A percentile compares a stretch with the other conserved stretches of the same genome.
Conservation (phyloP, 495 filamentous ascomycete genomes). For the Amniculicola lignicola region DNA sequence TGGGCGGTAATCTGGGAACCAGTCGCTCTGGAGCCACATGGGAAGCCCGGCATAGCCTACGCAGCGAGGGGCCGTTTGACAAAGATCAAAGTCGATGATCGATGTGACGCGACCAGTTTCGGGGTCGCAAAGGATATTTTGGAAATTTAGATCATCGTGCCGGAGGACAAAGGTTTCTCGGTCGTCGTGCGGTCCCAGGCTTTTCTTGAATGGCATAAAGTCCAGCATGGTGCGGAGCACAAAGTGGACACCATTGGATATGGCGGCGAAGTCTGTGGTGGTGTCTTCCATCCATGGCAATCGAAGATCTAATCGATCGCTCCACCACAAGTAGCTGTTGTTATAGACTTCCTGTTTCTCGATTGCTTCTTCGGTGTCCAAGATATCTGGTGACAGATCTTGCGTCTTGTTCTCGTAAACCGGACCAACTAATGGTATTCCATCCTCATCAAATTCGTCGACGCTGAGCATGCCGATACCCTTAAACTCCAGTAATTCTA, state of each 20-base stretch:
- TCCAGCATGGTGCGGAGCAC: neutral
- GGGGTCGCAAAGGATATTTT: constrained; percentile 13
- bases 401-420: neutral
- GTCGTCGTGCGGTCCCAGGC: neutral
- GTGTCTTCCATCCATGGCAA: neutral
- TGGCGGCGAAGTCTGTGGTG: neutral
- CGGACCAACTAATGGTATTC: neutral
- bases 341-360: neutral
- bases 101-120: constrained; percentile 3
- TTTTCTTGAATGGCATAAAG: neutral
- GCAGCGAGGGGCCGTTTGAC: neutral
- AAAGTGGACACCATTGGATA: neutral
- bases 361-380: neutral
- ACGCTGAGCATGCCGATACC: neutral
- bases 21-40: neutral
- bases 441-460: neutral
- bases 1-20: neutral
- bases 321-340: neutral
- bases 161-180: constrained; percentile 9
- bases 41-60: neutral
- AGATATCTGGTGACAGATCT: neutral
- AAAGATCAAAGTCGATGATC: constrained; percentile 16
- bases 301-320: neutral
- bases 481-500: neutral
- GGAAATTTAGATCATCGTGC: constrained; percentile 9